Conservation (phyloP, 768 basidiomycete species). For the Auriscalpium vulgare region DNA sequence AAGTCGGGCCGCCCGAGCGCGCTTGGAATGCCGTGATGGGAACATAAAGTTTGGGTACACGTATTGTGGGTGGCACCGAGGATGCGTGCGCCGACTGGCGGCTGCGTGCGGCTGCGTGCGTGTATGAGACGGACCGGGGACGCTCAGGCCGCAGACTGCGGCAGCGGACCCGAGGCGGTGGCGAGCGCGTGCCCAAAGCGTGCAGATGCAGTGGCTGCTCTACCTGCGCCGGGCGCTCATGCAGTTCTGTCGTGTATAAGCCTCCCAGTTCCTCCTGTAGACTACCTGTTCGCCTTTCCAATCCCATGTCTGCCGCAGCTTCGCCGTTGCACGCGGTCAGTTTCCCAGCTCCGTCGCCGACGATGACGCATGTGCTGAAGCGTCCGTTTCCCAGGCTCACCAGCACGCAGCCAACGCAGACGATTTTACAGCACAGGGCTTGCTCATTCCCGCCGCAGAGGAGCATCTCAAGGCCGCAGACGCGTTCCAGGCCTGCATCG, state of each 20-base stretch:
- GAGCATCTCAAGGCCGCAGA: slow-evolving; percentile 73
- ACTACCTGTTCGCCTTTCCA: background rate
- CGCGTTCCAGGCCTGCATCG: slow-evolving; percentile 64
- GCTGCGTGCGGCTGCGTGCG: background rate
- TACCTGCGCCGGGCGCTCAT: background rate
- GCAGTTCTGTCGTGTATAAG: background rate
- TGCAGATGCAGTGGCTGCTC: background rate
- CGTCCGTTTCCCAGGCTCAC: slow-evolving; percentile 50
- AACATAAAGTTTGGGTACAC: background rate
- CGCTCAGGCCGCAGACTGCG: background rate
- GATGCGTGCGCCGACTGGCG: background rate
- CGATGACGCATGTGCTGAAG: slow-evolving; percentile 2
- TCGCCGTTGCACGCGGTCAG: slow-evolving; percentile 21
- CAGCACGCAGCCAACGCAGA: slow-evolving; percentile 78
- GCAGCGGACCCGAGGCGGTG: background rate
- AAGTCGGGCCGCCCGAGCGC: background rate
- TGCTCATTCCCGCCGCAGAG: slow-evolving; percentile 64
- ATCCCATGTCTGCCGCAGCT: slow-evolving; percentile 15
- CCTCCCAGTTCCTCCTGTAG: background rate
- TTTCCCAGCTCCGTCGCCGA: background rate
- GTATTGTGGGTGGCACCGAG: background rate
- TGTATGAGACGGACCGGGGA: background rate
- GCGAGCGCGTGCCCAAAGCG: background rate
- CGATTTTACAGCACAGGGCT: slow-evolving; percentile 55
- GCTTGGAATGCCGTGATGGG: background rate